Base-by-base conservation (phyloP, 352 stramenopile genomes). In the Phytophthora agathidicida region DNA sequence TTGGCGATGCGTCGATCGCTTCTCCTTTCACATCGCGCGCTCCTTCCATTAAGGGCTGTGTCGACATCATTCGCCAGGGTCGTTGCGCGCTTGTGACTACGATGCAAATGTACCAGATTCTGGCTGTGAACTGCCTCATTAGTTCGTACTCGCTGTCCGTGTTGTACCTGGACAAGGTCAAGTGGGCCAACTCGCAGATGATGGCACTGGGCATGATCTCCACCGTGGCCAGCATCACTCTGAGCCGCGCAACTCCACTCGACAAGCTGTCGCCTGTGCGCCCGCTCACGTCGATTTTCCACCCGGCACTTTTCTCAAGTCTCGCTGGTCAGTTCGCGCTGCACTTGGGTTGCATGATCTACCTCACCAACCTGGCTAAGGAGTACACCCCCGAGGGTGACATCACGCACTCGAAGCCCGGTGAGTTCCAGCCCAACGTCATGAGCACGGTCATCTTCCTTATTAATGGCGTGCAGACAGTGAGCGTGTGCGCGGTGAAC, bases 401-500 rank as follows among this genome's bases (percentile, higher is more conserved):
- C 50, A 66, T 93, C 9, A 76, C 75, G 24, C 73, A 86, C 68
- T 73, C 80, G 35, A 80, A 77, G 39, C 83, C 96, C 23, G 95
- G 90, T 23, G 85, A 97, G 30, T 99, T 99, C 77, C 91, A 97
- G 67, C 97, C 98, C 2, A 99, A 98, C 60, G 88, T 98, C 2
- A 94, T 99, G 70, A 99, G 99, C 68, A 98, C 96, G 1, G 96
- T 98, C 20, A 98, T 99, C 41, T 99, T 99, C 80, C 71, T 99
- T 13, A 77, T 99, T 31, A 98, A 92, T 58, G 83, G 91, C 28
- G 75, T 98, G 46, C 88, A 96, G 65, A 94, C 85, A 0, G 85
- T 98, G n/a, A 99, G 98, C 68, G 98, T 98, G n/a, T 99, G 99
- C 63, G 82, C 93, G 1, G 94, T 98, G 14, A 99, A 99, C 80